Evolutionary conservation across 192 early-diverging fungal species (phyloP).

Genomic region (Coemansia sp.): DNA sequence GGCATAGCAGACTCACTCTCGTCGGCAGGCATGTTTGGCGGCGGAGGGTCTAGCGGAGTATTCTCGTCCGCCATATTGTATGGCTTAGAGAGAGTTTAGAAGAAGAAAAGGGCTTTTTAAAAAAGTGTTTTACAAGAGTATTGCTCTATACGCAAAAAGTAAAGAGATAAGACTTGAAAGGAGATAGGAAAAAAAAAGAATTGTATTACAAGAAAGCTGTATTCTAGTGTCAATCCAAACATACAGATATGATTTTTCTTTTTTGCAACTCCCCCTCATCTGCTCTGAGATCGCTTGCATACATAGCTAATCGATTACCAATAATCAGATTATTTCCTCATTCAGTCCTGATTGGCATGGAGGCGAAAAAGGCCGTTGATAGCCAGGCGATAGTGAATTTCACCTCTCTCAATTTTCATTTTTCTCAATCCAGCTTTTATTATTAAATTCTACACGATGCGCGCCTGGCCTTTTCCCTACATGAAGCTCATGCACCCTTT

Average conservation of each 20-base stretch:
- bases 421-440: conserved; percentile 4
- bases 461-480: conserved; percentile 56
- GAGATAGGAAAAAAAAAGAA: background rate
- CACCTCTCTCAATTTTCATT: background rate
- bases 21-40: background rate
- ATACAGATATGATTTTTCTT: background rate
- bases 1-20: conserved; percentile 3
- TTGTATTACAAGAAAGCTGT: too few species aligned
- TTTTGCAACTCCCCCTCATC: background rate
- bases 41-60: conserved; percentile 1
- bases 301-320: background rate
- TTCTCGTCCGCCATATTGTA: background rate
- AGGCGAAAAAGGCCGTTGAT: background rate
- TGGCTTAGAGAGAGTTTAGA: background rate
- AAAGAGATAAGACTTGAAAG: background rate
- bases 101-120: conserved; percentile 5
- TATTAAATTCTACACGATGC: conserved; percentile 15
- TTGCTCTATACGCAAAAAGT: background rate
- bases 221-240: too few species aligned
- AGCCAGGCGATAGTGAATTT: background rate
- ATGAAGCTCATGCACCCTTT: conserved; percentile 60
- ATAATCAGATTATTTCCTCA: background rate
- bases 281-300: background rate
- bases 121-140: background rate
- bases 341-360: too few species aligned